phyloP scores from a whole-genome alignment of 176 grass and related monocot genomes.

The Oryza coarctata region DNA sequence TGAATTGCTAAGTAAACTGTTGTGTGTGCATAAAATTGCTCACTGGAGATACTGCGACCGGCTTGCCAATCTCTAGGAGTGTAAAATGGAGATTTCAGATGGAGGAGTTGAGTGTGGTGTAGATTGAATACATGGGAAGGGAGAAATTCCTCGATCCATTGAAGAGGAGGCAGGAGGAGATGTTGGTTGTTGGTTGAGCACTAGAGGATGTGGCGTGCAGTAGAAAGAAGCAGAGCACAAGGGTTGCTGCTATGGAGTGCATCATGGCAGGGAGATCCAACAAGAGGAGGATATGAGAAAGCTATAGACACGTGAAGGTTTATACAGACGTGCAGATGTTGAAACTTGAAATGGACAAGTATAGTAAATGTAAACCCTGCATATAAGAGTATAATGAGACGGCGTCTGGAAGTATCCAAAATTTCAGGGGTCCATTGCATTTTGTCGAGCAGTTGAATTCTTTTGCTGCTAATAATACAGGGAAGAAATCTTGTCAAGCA shows the following conservation, averaged over 20 bases:
- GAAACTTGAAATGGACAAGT: no score
- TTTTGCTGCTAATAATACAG: no score
- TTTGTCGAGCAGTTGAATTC: no score
- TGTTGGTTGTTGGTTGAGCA: background rate
- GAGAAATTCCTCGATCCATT: slow-evolving; percentile 53
- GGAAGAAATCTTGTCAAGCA: no score
- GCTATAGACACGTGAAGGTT: no score
- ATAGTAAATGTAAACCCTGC: no score
- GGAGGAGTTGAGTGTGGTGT: slow-evolving; percentile 41
- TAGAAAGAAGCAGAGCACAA: background rate
- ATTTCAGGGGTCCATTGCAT: no score
- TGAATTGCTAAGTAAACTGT: slow-evolving; percentile 46
- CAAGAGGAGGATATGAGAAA: no score
- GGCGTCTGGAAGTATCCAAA: no score
- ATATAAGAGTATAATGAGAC: no score
- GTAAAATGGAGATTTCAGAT: slow-evolving; percentile 62
- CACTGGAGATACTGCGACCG: slow-evolving; percentile 35
- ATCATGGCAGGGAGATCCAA: no score
- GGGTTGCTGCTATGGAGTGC: background rate
- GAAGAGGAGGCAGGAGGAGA: slow-evolving; percentile 53
- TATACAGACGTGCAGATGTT: no score
- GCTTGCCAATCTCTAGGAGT: slow-evolving; percentile 31
- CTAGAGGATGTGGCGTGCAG: background rate
- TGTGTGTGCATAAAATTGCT: slow-evolving; percentile 28
- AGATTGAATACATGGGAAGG: slow-evolving; percentile 34